Base-by-base conservation (phyloP, 2,329 filamentous ascomycete genomes). In the Grosmannia clavigera region DNA sequence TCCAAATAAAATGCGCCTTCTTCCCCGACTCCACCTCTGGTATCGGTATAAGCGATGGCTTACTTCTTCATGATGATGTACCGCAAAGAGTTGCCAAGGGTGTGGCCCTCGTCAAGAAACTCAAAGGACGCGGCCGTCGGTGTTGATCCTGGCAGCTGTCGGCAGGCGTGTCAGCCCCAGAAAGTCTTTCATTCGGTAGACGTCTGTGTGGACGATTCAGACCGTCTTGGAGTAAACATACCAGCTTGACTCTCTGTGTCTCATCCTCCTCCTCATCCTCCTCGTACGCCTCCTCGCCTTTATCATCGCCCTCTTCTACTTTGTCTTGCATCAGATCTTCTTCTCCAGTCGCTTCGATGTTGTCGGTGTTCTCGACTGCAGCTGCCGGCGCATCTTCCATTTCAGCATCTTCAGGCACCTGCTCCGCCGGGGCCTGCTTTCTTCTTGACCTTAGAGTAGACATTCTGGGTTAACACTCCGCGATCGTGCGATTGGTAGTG, bases 21-120 rank as follows among this genome's bases (percentile, higher is more conserved):
- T 22, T 22, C 22, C 22, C 22, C 22, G 22, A 22, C 22, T 22
- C 22, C 22, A 22, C 22, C 22, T 22, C 22, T 22, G 22, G 22
- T 22, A 22, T 22, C 22, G 22, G 22, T 22, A 22, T 22, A 22
- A 16, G 38, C 3, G 38, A 16, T 19, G 22, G 43, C 83, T 65
- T 77, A 96, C 92, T 99, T 99, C 76, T 97, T 97, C 89, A 96
- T 96, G 68, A 99, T 95, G 64, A 96, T 87, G 71, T 92, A 97
- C 69, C 94, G 83, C 67, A 99, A 76, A 11, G 92, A 90, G 73
- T 99, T 99, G 33, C 94, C 94, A 58, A 99, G 78, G 0, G 94
- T 99, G 74, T 99, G 94, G 52, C 95, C 91, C 76, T 99, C 94
- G 54, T 90, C 86, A 62, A 88, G 84, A 68, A 99, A 95, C 71